phyloP scores from a whole-genome alignment of 2,329 filamentous ascomycete species.

The Didymellaceae sp. region DNA sequence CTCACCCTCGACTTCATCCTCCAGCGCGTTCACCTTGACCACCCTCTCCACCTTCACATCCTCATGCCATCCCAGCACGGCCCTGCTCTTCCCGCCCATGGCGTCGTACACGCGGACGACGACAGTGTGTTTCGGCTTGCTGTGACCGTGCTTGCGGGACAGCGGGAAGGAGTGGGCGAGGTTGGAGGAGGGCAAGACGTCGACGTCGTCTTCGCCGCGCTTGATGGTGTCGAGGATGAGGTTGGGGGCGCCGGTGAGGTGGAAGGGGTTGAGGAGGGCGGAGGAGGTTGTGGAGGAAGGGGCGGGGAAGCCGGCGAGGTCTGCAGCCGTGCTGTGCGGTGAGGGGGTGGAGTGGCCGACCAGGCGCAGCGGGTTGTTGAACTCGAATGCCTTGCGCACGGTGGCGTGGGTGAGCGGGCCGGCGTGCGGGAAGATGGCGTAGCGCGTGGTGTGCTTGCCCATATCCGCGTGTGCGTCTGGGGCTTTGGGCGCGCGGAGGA shows the following conservation, averaged over 20 bases:
- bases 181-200: too few species aligned
- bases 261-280: slow-evolving; percentile 63
- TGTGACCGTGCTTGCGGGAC: too few species aligned
- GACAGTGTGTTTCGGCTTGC: slow-evolving; percentile 76
- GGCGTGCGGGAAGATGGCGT: slow-evolving; percentile 86
- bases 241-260: slow-evolving; percentile 67
- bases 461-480: slow-evolving; percentile 95
- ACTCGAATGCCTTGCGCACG: slow-evolving; percentile 83
- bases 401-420: slow-evolving; percentile 75
- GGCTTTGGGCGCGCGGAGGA: slow-evolving; percentile 87
- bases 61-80: slow-evolving; percentile 69
- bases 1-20: slow-evolving; percentile 88
- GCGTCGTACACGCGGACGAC: slow-evolving; percentile 88
- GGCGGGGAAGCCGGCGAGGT: slow-evolving; percentile 5
- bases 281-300: slow-evolving; percentile 4
- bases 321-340: slow-evolving; percentile 32
- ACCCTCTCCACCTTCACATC: slow-evolving; percentile 75
- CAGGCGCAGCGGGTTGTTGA: slow-evolving; percentile 80
- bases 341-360: slow-evolving; percentile 46
- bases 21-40: slow-evolving; percentile 83
- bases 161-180: too few species aligned
- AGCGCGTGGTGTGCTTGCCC: slow-evolving; percentile 85
- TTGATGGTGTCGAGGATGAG: slow-evolving; percentile 90
- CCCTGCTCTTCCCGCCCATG: slow-evolving; percentile 79
- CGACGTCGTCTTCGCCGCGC: slow-evolving; percentile 70